Base-by-base conservation (phyloP, 768 basidiomycete species). In the Porpolomopsis calyptriformis region DNA sequence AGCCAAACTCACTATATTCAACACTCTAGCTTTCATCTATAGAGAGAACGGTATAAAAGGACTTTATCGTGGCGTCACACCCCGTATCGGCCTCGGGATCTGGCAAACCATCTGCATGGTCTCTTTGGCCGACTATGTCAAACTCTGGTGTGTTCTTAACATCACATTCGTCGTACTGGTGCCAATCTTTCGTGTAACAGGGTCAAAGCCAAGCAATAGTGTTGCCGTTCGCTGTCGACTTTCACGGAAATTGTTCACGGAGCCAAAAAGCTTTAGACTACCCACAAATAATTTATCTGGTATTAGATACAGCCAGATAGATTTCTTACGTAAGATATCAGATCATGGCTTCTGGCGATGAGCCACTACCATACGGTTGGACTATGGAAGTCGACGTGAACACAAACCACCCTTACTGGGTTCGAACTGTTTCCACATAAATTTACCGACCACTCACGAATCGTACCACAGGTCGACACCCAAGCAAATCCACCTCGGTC, bases 61-160 rank as follows among this genome's bases (percentile, higher is more conserved):
- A 25, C 72, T 99, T 25, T 99, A 99, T 73, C 82, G 96, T 40
- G 96, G 96, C 56, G 94, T 99, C 18, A 89, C 92, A 0, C 96
- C 96, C 49, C 88, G 96, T 49, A 89, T 99, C 57, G 96, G 80
- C 51, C 79, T 99, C 49, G 92, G 94, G 49, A 77, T 94, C 60
- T 96, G 91, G 91, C 91, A 96, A 67, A 96, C 91, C 5, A 74
- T 97, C 54, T 99, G 96, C 74, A 99, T 99, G 94, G 94, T 98
- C 54, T 92, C 89, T 18, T 84, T 97, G 52, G 92, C 93, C 16
- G 93, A 97, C 67, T 92, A 92, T 59, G 92, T 97, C 52, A 94
- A 92, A 63, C 73, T 68, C 47, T 91, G 88, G 85, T 84, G 51
- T 27, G 74, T 57, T 29, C 27, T 45, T 22, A 3, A 11, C 11